Evolutionary conservation across 768 basidiomycete species (phyloP), one percentile per base, ranked within the genome.

Genomic region (Baorangia bicolor): DNA sequence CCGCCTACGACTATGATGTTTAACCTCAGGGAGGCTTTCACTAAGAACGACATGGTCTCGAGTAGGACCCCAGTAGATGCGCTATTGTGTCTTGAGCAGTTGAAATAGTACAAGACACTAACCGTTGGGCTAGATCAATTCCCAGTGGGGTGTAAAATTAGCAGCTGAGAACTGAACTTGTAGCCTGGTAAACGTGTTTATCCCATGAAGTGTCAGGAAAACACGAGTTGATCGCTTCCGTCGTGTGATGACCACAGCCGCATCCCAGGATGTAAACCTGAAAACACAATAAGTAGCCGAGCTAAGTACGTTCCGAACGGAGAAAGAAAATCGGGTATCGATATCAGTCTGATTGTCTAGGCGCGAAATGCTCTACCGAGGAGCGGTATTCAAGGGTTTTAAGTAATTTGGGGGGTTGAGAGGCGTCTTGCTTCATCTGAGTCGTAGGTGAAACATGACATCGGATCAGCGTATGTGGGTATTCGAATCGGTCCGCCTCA

Each of bases 1-100:
- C 62, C 62, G 7, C 62, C 62, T 5, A 63, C 62, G 21, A 63
- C 49, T 34, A 63, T 38, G 12, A 63, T 43, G 13, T 53, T 41
- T 28, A 63, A 34, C 21, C 25, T 59, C 47, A 63, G 23, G 33
- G 57, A 35, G n/a, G 62, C 62, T 30, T 56, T 59, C 13, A 49
- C 30, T 16, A 18, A 42, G 51, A 42, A 40, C 13, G 60, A 28
- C 60, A 61, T 61, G 2, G 20, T 37, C 14, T 37, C 13, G 35
- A 18, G 10, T 18, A 13, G 7, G 35, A 43, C 42, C 2, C n/a
- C n/a, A n/a, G n/a, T 21, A 21, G 35, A 46, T 4, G 21, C 0
- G 7, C 11, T 16, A 14, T 33, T n/a, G 51, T 37, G 44, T 35
- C 20, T 41, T 23, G 39, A 31, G n/a, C 10, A 4, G 40, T 10